A percentile compares a stretch with the other conserved stretches of the same genome.
Evolutionary conservation across 495 filamentous ascomycete species (phyloP).

Genomic region (Xylaria nigripes): DNA sequence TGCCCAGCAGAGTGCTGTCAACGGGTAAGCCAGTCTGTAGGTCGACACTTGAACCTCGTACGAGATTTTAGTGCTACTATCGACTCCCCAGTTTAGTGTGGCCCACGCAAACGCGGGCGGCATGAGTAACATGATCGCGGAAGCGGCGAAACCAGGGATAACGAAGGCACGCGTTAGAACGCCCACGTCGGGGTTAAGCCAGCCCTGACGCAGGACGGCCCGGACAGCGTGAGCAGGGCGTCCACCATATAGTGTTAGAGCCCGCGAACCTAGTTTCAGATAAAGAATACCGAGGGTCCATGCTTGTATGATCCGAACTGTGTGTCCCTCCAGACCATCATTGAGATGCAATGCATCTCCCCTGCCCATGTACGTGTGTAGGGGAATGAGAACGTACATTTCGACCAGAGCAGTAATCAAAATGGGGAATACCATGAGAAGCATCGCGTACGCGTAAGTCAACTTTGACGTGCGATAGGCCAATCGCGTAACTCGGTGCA

Average conservation of each 20-base stretch:
- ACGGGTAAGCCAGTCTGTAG: constrained; percentile 68
- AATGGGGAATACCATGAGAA: constrained; percentile 69
- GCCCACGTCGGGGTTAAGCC: constrained; percentile 66
- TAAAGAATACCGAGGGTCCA: constrained; percentile 94
- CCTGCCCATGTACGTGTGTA: constrained; percentile 68
- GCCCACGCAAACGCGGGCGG: constrained; percentile 40
- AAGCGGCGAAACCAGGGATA: constrained; percentile 56
- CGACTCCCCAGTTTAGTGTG: constrained; percentile 25
- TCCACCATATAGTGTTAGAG: constrained; percentile 56
- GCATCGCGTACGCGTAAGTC: constrained; percentile 61
- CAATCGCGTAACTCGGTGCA: constrained; percentile 22
- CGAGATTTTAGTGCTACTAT: constrained; percentile 25
- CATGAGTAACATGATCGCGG: constrained; percentile 47
- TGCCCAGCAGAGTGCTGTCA: constrained; percentile 42
- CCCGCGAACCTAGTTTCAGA: constrained; percentile 70
- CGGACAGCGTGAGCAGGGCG: constrained; percentile 65
- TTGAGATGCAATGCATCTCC: constrained; percentile 30
- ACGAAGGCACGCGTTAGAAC: constrained; percentile 79
- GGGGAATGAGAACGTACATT: constrained; percentile 79
- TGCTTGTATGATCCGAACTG: constrained; percentile 80
- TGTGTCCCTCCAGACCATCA: constrained; percentile 40
- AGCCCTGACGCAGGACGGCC: constrained; percentile 68
- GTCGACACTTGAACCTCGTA: constrained; percentile 43
- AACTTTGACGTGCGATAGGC: constrained; percentile 37
- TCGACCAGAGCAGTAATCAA: constrained; percentile 78